Conservation (phyloP, 768 basidiomycete species). For the Termitomyces sp. region DNA sequence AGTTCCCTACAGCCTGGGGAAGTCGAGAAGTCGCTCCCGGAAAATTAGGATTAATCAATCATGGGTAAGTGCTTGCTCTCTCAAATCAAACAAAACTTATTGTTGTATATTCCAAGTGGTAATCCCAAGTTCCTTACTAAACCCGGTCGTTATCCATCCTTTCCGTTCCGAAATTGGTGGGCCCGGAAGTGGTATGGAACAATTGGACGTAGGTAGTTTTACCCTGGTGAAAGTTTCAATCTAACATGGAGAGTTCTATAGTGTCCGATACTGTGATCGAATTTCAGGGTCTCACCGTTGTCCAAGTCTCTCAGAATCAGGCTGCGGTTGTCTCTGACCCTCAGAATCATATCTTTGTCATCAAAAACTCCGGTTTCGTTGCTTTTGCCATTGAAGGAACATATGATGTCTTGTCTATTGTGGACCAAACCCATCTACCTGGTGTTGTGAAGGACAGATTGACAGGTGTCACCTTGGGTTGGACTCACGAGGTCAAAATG, state of each 20-base stretch:
- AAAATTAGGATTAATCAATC: slow-evolving; percentile 67
- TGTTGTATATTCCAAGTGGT: slow-evolving; percentile 36
- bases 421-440: slow-evolving; percentile 79
- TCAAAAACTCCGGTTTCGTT: slow-evolving; percentile 76
- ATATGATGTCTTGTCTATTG: slow-evolving; percentile 74
- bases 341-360: slow-evolving; percentile 73
- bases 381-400: slow-evolving; percentile 74
- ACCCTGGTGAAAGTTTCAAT: neutral
- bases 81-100: neutral
- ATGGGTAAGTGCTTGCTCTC: slow-evolving; percentile 37
- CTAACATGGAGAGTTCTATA: slow-evolving; percentile 18
- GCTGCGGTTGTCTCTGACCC: slow-evolving; percentile 78
- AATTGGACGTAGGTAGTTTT: slow-evolving; percentile 48
- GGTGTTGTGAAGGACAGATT: slow-evolving; percentile 53
- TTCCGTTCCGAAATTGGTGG: slow-evolving; percentile 82
- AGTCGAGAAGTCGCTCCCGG: slow-evolving; percentile 72
- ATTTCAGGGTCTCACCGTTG: slow-evolving; percentile 76
- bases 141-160: slow-evolving; percentile 74
- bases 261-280: slow-evolving; percentile 81
- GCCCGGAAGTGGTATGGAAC: slow-evolving; percentile 69
- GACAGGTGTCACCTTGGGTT: slow-evolving; percentile 62
- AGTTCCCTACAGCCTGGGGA: slow-evolving; percentile 63
- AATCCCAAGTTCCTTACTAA: slow-evolving; percentile 68
- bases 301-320: slow-evolving; percentile 81
- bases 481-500: slow-evolving; percentile 78